Conservation (phyloP, 75 land plant species). For the Selaginella tamariscina region DNA sequence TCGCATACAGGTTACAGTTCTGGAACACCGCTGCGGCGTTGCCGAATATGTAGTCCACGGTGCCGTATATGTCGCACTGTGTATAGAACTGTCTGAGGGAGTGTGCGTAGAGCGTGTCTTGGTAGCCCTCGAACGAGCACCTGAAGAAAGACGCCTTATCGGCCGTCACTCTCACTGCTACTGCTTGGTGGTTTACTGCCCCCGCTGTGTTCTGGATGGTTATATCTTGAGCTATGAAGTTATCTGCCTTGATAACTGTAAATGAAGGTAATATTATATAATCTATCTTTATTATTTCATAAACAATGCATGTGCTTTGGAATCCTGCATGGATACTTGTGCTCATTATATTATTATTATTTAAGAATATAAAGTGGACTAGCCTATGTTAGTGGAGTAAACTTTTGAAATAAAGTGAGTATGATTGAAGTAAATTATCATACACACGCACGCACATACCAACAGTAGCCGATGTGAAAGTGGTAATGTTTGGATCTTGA, state of each 20-base stretch:
- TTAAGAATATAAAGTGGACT: no score
- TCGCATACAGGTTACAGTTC: neutral
- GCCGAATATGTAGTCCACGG: conserved; percentile 6
- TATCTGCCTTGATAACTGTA: neutral
- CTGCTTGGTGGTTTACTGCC: neutral
- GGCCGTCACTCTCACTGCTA: conserved; percentile 3
- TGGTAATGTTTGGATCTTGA: neutral
- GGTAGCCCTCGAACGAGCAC: conserved; percentile 1
- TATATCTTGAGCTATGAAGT: neutral
- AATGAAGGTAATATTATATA: neutral
- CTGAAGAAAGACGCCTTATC: conserved; percentile 6
- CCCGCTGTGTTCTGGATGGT: conserved; percentile 8
- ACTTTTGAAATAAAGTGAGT: no score
- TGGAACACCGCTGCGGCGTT: neutral
- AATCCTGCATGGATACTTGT: neutral
- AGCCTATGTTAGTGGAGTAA: no score
- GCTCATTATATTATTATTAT: no score
- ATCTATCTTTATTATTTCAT: no score
- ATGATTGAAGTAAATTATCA: no score
- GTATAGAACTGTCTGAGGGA: conserved; percentile 6
- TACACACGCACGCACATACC: no score
- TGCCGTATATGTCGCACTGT: neutral
- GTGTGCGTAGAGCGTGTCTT: conserved; percentile 10
- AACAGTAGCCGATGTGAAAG: conserved; percentile 4
- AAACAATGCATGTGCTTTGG: no score